Evolutionary conservation across 2,329 filamentous ascomycete genomes (phyloP).

Genomic region (Leptographium lundbergii): DNA sequence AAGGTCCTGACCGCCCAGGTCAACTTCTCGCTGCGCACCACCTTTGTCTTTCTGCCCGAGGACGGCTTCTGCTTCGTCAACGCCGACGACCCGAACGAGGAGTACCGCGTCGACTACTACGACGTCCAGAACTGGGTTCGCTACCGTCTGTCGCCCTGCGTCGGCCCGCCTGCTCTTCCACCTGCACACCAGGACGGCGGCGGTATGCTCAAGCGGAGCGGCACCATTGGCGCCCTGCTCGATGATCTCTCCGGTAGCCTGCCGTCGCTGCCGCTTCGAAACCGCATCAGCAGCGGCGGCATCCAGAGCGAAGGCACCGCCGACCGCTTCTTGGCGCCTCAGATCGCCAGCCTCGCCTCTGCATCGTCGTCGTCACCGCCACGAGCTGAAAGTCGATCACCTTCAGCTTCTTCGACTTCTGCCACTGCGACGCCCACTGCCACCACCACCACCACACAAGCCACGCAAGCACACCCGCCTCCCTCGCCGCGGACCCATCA

Average conservation of each 20-base stretch:
- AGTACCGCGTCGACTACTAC: slow-evolving; percentile 77
- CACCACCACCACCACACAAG: background rate
- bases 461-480: slow-evolving; percentile 2
- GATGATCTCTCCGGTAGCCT: slow-evolving; percentile 28
- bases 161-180: slow-evolving; percentile 51
- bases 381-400: slow-evolving; percentile 3
- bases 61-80: slow-evolving; percentile 82
- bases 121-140: slow-evolving; percentile 67
- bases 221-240: slow-evolving; percentile 32
- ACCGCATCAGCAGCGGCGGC: slow-evolving; percentile 18
- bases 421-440: slow-evolving; percentile 1
- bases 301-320: slow-evolving; percentile 7
- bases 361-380: slow-evolving; percentile 12
- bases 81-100: slow-evolving; percentile 57
- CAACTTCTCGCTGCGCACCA: slow-evolving; percentile 83
- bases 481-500: background rate
- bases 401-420: too few species aligned
- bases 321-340: background rate
- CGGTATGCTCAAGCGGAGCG: slow-evolving; percentile 16
- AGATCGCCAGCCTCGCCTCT: slow-evolving; percentile 1
- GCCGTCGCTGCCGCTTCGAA: slow-evolving; percentile 24
- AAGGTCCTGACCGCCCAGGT: slow-evolving; percentile 84
- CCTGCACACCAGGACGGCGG: slow-evolving; percentile 17
- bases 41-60: slow-evolving; percentile 72
- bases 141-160: slow-evolving; percentile 65